These are phyloP conservation scores for Ganoderma resinaceum DNA, from an alignment of 1,284 basidiomycete genomes.

Conservation along the genomic window DNA sequence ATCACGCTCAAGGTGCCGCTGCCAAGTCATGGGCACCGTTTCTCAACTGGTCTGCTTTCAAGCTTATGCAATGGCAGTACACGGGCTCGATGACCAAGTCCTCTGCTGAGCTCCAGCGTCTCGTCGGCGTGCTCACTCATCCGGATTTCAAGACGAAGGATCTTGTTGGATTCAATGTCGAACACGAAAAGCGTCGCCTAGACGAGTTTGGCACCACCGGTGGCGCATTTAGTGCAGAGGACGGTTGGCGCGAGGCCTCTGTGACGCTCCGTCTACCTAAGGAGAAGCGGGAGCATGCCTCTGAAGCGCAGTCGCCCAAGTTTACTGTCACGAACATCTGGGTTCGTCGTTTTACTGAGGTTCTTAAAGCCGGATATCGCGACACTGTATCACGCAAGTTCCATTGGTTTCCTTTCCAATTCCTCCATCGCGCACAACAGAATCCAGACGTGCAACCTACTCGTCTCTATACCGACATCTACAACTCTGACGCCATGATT, in stretches of 20 bases:
- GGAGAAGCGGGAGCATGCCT: slow-evolving; percentile 20
- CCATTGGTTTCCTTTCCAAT: not conserved
- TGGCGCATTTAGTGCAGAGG: slow-evolving; percentile 11
- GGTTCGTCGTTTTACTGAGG: slow-evolving; percentile 15
- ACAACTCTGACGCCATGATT: slow-evolving; percentile 29
- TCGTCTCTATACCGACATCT: slow-evolving; percentile 30
- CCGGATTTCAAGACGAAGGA: slow-evolving; percentile 34
- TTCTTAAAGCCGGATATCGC: slow-evolving; percentile 17
- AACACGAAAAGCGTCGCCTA: slow-evolving; percentile 23
- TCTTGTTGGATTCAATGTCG: slow-evolving; percentile 28
- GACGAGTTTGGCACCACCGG: slow-evolving; percentile 16
- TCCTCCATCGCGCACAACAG: not conserved
- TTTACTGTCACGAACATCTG: slow-evolving; percentile 37
- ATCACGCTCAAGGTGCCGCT: not conserved
- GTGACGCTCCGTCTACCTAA: slow-evolving; percentile 33
- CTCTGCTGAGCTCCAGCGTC: slow-evolving; percentile 34
- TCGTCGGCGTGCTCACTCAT: slow-evolving; percentile 40
- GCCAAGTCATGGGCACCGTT: slow-evolving; percentile 36
- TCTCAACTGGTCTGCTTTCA: slow-evolving; percentile 35
- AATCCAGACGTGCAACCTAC: not conserved
- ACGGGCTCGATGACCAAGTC: slow-evolving; percentile 36
- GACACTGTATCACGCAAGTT: not conserved
- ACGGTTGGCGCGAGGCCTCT: slow-evolving; percentile 37
- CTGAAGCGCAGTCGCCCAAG: slow-evolving; percentile 34
- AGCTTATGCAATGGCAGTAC: slow-evolving; percentile 42